Evolutionary conservation across 371 early-diverging fungal species (phyloP), one percentile per base, ranked within the genome.

Genomic region (Circinella minor): DNA sequence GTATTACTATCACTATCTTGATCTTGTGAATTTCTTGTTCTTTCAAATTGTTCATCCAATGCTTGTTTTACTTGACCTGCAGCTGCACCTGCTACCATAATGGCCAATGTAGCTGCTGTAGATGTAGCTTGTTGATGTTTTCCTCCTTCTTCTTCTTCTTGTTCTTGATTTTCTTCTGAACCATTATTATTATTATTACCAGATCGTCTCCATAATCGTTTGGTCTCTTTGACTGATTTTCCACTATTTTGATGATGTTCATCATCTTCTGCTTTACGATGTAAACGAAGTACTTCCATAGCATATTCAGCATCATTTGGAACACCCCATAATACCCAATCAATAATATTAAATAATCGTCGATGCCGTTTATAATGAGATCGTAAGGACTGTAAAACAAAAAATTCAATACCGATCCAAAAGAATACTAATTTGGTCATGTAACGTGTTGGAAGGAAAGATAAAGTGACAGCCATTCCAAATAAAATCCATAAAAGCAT

Each of bases 291-390:
- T 2, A 81, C 75, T 67, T 81, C 80, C 73, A 84, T 62, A 8
- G 84, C 84, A 72, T 78, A 84, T 51, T 81, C 81, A 11, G 82
- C 81, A 54, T 84, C 84, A 27, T 79, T 80, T 0, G 84, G 84
- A 5, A 84, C 77, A 36, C 75, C 78, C 84, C 84, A 81, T 61
- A 84, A 47, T 7, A 81, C 49, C 74, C 80, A 75, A 51, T 84
- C 78, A 36, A 78, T 67, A n/a, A 78, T 62, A 54, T 77, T 80
- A 54, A 84, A 84, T n/a, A 81, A 61, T n/a, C 80, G 73, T 61
- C 84, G 70, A 55, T 84, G 74, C 11, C 79, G 69, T 27, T 82
- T 82, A 66, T 80, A 84, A 61, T 80, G 77, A 1, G 80, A 80
- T n/a, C 80, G 78, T 4, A 84, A 72, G 1, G 77, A 70, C 46